phyloP scores from a whole-genome alignment of 2,329 filamentous ascomycete species.

The Ceratocystis harringtonii region DNA sequence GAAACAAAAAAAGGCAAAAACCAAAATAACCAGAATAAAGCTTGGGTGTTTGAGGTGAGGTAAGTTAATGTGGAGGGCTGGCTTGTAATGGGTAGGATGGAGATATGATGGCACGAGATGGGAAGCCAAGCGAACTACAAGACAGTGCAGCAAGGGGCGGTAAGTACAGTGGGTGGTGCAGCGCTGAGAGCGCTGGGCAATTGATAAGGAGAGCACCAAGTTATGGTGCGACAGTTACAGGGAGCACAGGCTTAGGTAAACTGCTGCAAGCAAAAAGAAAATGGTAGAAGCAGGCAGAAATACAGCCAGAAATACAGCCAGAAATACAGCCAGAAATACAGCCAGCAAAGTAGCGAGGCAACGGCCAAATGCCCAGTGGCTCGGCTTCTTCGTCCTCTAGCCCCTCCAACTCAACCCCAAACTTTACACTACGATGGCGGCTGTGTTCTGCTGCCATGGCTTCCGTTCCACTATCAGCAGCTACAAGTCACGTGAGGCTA shows the following conservation, averaged over 20 bases:
- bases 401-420: neutral
- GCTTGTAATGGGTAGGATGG: neutral
- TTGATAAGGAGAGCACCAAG: neutral
- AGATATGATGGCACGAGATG: neutral
- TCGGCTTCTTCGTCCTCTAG: neutral
- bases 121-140: neutral
- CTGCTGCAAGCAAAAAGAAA: neutral
- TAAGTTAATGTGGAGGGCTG: neutral
- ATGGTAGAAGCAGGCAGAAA: neutral
- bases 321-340: neutral
- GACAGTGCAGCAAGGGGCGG: neutral
- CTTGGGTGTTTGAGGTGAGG: constrained; percentile 1
- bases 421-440: too few relatives aligned
- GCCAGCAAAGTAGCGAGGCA: neutral
- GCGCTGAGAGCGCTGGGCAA: neutral
- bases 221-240: neutral
- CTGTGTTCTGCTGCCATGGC: too few relatives aligned
- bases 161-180: neutral
- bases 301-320: neutral
- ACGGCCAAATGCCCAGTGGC: neutral
- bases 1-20: neutral
- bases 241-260: neutral
- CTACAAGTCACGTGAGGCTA: too few relatives aligned
- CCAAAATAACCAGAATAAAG: neutral
- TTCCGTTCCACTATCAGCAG: too few relatives aligned